These are phyloP conservation scores for Aechmea fasciata DNA, from an alignment of 176 grass and related monocot species.

Conservation along the genomic window DNA sequence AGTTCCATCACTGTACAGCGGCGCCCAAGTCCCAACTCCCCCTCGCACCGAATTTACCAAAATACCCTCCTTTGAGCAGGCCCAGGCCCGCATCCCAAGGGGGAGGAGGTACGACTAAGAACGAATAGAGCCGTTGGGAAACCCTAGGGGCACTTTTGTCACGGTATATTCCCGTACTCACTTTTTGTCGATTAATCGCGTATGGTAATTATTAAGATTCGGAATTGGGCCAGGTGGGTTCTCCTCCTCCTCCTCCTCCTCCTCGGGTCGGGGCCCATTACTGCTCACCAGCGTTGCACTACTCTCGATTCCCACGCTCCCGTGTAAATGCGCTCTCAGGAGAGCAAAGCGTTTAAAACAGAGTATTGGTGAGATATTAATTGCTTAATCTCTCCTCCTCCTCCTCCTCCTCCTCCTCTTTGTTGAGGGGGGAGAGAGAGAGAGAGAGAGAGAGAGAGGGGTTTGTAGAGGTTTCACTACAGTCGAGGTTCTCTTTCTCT, in stretches of 20 bases:
- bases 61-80: not conserved
- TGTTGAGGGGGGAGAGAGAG: constrained; percentile 12
- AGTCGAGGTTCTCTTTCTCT: constrained; percentile 4
- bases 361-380: too few species aligned
- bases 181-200: not conserved
- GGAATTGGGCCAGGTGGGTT: constrained; percentile 5
- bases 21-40: not conserved
- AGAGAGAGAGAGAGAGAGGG: not conserved
- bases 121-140: constrained; percentile 18
- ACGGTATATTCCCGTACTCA: not conserved
- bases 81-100: not conserved
- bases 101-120: not conserved
- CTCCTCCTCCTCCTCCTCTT: not conserved
- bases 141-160: constrained; percentile 30
- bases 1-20: not conserved
- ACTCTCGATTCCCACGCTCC: constrained; percentile 17
- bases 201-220: not conserved
- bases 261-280: constrained; percentile 15
- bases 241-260: too few species aligned
- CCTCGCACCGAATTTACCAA: not conserved
- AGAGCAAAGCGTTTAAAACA: too few species aligned
- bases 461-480: constrained; percentile 1
- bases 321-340: constrained; percentile 5
- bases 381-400: not conserved
- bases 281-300: constrained; percentile 8